Base-by-base conservation (phyloP, 202 grass and related monocot species). In the Panicum virgatum region DNA sequence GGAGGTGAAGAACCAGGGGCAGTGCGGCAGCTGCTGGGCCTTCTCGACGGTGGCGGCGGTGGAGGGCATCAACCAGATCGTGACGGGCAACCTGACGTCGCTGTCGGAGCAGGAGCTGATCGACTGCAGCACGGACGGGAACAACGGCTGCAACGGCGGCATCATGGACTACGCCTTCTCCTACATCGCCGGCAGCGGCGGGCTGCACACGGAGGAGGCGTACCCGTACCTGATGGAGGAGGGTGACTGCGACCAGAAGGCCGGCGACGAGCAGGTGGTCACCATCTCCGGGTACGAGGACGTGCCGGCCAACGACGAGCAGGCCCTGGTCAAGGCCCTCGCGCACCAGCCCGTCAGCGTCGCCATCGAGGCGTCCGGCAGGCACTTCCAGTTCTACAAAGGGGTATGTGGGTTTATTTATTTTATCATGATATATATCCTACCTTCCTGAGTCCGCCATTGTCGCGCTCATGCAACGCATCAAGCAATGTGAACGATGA, bases 211-310 rank as follows among this genome's bases (percentile, higher is more conserved):
- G 0, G 94, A 97, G 79, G 87, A 90, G 29, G 89, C 92, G 1
- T 92, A 94, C 62, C 94, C 89, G 1, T 97, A 97, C 85, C 91
- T 94, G n/a, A 97, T 94, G 94, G 87, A 97, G 82, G 94, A 94
- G 34, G 94, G 94, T 22, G 86, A 85, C 23, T 97, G 94, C 15
- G 89, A 89, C 1, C 71, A 86, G 16, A 85, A 88, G 85, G 64
- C 52, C 44, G 85, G 9, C 1, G 70, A 13, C n/a, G 56, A 34
- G 86, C 32, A 38, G 5, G 82, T 72, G 9, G 91, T 90, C 22
- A 82, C 76, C 40, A 93, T 97, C 76, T 86, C 80, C 57, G 94
- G 94, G 0, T 88, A 86, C 61, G 91, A 97, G 86, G 94, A 97
- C 23, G 91, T 97, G 47, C 91, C 91, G 9, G 77, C 48, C 15